These are phyloP conservation scores for Trichoderma koningiopsis DNA, from an alignment of 2,329 filamentous ascomycete species.

Conservation along the genomic window DNA sequence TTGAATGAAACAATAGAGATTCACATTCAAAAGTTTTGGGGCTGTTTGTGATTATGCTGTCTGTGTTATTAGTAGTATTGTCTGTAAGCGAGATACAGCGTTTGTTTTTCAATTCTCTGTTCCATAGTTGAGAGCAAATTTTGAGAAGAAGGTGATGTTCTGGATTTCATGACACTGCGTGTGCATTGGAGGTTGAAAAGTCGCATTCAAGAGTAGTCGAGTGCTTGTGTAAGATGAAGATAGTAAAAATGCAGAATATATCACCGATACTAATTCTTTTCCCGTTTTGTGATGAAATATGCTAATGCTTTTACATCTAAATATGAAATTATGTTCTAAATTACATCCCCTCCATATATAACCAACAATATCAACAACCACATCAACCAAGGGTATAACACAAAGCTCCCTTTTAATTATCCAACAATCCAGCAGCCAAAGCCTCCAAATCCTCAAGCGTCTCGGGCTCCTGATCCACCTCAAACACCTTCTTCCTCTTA, in stretches of 20 bases:
- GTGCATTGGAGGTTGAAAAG: neutral
- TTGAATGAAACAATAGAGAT: constrained; percentile 11
- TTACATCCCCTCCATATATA: neutral
- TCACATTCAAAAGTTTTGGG: neutral
- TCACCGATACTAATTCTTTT: neutral
- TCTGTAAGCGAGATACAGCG: neutral
- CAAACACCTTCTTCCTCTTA: constrained; percentile 57
- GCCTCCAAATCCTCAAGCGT: constrained; percentile 79
- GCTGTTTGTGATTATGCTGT: neutral
- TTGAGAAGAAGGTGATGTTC: neutral
- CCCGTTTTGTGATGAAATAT: neutral
- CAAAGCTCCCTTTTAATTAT: constrained; percentile 39
- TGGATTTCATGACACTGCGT: neutral
- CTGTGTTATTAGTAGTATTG: neutral
- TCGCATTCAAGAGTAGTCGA: neutral
- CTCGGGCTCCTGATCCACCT: constrained; percentile 69
- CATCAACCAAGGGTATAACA: constrained; percentile 3
- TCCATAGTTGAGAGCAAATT: neutral
- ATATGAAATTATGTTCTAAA: constrained; percentile 3
- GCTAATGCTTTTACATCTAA: neutral
- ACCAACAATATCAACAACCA: neutral
- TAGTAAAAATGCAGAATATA: neutral
- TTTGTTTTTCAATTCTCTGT: neutral
- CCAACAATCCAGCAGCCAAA: constrained; percentile 72
- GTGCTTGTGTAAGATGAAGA: neutral